These are phyloP conservation scores for Tuber calosporum DNA, from an alignment of 495 filamentous ascomycete genomes.

Conservation along the genomic window DNA sequence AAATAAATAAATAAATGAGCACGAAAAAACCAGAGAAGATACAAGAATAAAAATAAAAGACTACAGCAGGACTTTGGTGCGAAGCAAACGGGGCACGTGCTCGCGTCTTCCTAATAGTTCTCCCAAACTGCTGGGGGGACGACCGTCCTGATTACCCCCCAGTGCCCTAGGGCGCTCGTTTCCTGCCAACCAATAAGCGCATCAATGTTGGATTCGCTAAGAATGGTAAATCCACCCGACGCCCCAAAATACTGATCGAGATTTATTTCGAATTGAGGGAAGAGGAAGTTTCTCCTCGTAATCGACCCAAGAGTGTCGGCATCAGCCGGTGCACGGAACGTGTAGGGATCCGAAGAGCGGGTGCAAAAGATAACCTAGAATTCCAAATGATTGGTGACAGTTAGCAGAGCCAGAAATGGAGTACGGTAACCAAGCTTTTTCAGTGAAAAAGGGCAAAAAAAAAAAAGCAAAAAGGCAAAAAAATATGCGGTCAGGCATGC, in stretches of 20 bases:
- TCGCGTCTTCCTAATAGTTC: slow-evolving; percentile 56
- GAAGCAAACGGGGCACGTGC: not conserved
- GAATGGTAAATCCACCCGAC: slow-evolving; percentile 44
- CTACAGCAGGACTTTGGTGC: not conserved
- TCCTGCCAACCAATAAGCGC: slow-evolving; percentile 63
- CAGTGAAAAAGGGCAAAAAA: slow-evolving; percentile 39
- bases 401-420: slow-evolving; percentile 29
- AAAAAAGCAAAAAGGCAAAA: slow-evolving; percentile 10
- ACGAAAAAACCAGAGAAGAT: not conserved
- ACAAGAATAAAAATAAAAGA: not conserved
- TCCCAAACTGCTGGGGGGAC: slow-evolving; percentile 76
- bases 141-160: slow-evolving; percentile 82
- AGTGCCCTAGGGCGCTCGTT: slow-evolving; percentile 71
- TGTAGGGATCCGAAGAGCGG: slow-evolving; percentile 48
- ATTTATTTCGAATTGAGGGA: slow-evolving; percentile 67
- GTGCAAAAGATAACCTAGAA: slow-evolving; percentile 58
- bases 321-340: slow-evolving; percentile 60
- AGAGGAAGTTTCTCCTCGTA: slow-evolving; percentile 59
- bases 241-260: slow-evolving; percentile 47
- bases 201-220: slow-evolving; percentile 53
- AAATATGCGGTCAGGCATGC: slow-evolving; percentile 7
- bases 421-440: slow-evolving; percentile 31
- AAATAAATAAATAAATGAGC: not conserved
- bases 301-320: slow-evolving; percentile 66
- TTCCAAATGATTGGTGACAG: slow-evolving; percentile 15